Evolutionary conservation across 208 protist species (phyloP), one percentile per base, ranked within the genome.

Genomic region (Trypanosoma cruzi): DNA sequence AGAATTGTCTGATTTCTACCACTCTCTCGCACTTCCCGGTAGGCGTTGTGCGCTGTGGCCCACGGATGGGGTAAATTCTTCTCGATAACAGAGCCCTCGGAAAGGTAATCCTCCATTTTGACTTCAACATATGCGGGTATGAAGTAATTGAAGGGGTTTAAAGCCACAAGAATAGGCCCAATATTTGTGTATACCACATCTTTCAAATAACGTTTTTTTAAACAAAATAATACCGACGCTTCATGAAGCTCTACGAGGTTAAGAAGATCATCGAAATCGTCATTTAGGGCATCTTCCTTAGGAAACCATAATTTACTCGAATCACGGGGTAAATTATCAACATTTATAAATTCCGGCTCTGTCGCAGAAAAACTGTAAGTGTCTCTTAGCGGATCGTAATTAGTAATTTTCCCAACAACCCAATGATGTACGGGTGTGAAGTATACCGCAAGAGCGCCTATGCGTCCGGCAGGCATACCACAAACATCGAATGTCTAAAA

Each of bases 61-160:
- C 77, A 86, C 32, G 54, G 64, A 72, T 86, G 78, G n/a, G 78
- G 81, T n/a, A 75, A 62, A 24, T 75, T 76, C 16, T 54, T 66
- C 63, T 83, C 69, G 50, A 83, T 65, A 44, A 61, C n/a, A 64
- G 44, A n/a, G 36, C 56, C 68, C 50, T 83, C 78, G 24, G 20
- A 20, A 44, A 83, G 68, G 31, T 83, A 83, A 48, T 75, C 48
- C 8, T 60, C 36, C 69, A 80, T 80, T 44, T 77, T 81, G 20
- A 70, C 57, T 44, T 84, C 81, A 31, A 34, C 57, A 49, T 76
- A 84, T 50, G 71, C 81, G 6, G 78, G 71, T 26, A 86, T 86
- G 20, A 61, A 71, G 50, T 70, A 86, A 49, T 79, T 86, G 50
- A 86, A 86, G 1, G 81, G 81, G 57, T 87, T 87, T 4, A 87